phyloP scores from a whole-genome alignment of 768 basidiomycete genomes.

The Hygrocybe punicea region DNA sequence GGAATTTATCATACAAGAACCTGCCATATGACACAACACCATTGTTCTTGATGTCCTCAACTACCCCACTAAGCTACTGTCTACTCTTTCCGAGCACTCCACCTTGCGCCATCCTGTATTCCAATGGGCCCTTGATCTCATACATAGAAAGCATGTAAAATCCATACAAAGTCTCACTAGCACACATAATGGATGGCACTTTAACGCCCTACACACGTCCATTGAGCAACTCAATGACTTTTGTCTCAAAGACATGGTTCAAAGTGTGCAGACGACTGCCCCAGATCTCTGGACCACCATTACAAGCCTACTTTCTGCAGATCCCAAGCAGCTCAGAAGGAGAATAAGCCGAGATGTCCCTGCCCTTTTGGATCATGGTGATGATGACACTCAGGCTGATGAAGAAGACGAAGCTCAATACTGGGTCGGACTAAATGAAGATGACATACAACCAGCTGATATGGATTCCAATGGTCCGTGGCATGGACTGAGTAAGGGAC shows the following conservation, averaged over 20 bases:
- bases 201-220: not conserved
- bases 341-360: not conserved
- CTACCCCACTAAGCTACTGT: no score
- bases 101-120: no score
- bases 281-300: not conserved
- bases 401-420: not conserved
- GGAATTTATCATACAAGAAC: no score
- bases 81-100: no score
- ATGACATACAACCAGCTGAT: not conserved
- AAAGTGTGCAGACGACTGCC: not conserved
- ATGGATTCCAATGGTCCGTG: not conserved
- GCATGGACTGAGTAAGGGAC: not conserved
- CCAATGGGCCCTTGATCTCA: no score
- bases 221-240: not conserved
- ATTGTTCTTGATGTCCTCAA: no score
- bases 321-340: not conserved
- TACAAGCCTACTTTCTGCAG: not conserved
- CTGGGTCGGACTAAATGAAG: not conserved
- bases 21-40: no score
- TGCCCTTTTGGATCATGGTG: not conserved
- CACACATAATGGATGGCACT: no score
- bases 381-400: no score
- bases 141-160: no score
- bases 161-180: no score
- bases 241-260: not conserved